These are phyloP conservation scores for Ramalina peruviana DNA, from an alignment of 495 filamentous ascomycete species.

Conservation along the genomic window DNA sequence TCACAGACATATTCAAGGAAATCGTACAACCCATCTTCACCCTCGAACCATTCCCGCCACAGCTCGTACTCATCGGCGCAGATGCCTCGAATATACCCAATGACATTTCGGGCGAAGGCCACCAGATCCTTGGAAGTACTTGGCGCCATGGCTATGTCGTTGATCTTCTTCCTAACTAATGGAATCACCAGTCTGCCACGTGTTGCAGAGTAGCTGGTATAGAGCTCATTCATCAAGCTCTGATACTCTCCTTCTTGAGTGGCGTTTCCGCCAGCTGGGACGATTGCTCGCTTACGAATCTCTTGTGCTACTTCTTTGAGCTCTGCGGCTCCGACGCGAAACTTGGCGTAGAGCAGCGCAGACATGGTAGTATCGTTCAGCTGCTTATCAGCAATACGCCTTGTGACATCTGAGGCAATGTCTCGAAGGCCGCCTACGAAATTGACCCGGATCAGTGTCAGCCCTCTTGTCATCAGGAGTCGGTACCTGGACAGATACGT, in stretches of 20 bases:
- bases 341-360: slow-evolving; percentile 65
- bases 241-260: slow-evolving; percentile 54
- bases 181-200: slow-evolving; percentile 45
- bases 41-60: slow-evolving; percentile 64
- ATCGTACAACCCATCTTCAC: slow-evolving; percentile 52
- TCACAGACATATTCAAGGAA: slow-evolving; percentile 62
- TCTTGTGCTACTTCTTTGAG: slow-evolving; percentile 52
- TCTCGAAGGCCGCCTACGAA: slow-evolving; percentile 62
- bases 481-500: slow-evolving; percentile 64
- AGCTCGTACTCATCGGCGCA: slow-evolving; percentile 64
- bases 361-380: slow-evolving; percentile 68
- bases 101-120: slow-evolving; percentile 52
- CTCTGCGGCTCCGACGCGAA: slow-evolving; percentile 52
- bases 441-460: slow-evolving; percentile 75
- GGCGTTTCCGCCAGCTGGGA: slow-evolving; percentile 43
- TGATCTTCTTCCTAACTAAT: slow-evolving; percentile 47
- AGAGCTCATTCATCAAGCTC: slow-evolving; percentile 50
- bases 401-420: slow-evolving; percentile 53
- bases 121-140: slow-evolving; percentile 56
- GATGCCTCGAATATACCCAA: slow-evolving; percentile 54
- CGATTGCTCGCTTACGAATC: slow-evolving; percentile 53
- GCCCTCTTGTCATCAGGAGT: slow-evolving; percentile 53
- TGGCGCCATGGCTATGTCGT: slow-evolving; percentile 48
- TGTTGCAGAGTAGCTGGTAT: slow-evolving; percentile 48
- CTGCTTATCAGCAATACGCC: slow-evolving; percentile 53